These are phyloP conservation scores for Metrosideros polymorpha DNA, from an alignment of 441 rosid species.

Conservation along the genomic window DNA sequence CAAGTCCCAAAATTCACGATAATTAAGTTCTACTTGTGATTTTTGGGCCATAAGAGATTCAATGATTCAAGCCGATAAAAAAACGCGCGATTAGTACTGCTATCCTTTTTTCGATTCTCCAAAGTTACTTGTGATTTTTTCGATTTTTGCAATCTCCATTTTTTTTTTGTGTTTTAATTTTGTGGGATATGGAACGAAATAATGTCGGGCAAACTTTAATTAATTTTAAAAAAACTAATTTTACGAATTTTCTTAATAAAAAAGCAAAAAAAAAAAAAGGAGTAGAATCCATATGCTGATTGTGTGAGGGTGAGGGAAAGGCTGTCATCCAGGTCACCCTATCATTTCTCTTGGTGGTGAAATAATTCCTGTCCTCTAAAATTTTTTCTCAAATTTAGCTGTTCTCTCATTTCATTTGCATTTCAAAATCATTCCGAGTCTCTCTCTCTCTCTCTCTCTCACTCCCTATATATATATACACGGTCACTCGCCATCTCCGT, in stretches of 20 bases:
- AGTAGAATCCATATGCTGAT: background rate
- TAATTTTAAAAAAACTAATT: background rate
- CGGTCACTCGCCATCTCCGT: background rate
- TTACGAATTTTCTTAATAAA: background rate
- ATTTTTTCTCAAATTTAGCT: conserved; percentile 4
- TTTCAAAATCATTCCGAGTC: conserved; percentile 8
- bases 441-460: background rate
- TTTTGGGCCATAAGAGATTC: background rate
- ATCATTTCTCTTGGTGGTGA: conserved; percentile 45
- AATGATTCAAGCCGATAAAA: background rate
- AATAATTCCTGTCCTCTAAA: conserved; percentile 36
- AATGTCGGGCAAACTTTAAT: background rate
- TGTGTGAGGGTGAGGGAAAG: background rate
- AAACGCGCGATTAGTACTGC: too few species aligned
- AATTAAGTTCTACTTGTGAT: background rate
- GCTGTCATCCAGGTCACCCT: conserved; percentile 71
- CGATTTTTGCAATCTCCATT: background rate
- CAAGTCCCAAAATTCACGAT: background rate
- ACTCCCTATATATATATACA: conserved; percentile 11
- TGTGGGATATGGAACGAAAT: background rate
- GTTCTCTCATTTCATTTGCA: conserved; percentile 28
- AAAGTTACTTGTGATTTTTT: background rate
- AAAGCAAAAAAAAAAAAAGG: background rate
- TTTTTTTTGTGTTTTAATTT: background rate
- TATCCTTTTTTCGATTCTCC: background rate